These are phyloP conservation scores for Mycosphaerella arachidis DNA, from an alignment of 2,329 filamentous ascomycete species.

Conservation along the genomic window DNA sequence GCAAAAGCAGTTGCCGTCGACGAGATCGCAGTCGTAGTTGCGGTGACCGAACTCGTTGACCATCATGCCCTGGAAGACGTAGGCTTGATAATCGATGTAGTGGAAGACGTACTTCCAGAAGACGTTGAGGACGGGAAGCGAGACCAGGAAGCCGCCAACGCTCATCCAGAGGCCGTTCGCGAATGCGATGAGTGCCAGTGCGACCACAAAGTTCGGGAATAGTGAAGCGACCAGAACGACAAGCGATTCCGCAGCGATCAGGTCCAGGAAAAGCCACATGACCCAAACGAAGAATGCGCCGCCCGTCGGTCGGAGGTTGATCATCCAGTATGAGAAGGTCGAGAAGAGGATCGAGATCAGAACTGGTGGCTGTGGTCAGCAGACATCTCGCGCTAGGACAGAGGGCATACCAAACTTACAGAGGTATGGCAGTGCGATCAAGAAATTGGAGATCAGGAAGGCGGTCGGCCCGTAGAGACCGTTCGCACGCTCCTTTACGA, in stretches of 20 bases:
- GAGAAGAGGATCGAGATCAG: conserved; percentile 72
- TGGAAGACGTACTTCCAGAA: conserved; percentile 87
- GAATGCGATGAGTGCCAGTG: conserved; percentile 75
- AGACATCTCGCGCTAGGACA: not conserved
- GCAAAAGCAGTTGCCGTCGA: conserved; percentile 52
- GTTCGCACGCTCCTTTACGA: conserved; percentile 73
- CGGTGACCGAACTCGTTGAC: conserved; percentile 73
- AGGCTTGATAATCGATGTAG: conserved; percentile 82
- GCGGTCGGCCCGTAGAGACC: conserved; percentile 71
- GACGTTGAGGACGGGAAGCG: conserved; percentile 65
- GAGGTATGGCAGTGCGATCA: conserved; percentile 76
- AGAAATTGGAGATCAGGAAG: conserved; percentile 73
- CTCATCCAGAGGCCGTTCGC: conserved; percentile 85
- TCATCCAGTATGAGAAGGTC: conserved; percentile 71
- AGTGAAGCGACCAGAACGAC: conserved; percentile 71
- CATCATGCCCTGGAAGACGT: conserved; percentile 92
- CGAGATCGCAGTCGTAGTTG: conserved; percentile 53
- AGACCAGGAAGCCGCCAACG: conserved; percentile 76
- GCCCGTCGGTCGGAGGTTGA: conserved; percentile 63
- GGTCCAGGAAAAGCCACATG: conserved; percentile 79
- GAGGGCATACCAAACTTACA: conserved; percentile 33
- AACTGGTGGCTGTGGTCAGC: conserved; percentile 39
- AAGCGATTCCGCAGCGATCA: conserved; percentile 74
- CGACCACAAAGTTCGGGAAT: conserved; percentile 74
- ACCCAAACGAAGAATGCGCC: conserved; percentile 70